phyloP scores from a whole-genome alignment of 192 early-diverging fungal genomes.

The Coemansia sp. region DNA sequence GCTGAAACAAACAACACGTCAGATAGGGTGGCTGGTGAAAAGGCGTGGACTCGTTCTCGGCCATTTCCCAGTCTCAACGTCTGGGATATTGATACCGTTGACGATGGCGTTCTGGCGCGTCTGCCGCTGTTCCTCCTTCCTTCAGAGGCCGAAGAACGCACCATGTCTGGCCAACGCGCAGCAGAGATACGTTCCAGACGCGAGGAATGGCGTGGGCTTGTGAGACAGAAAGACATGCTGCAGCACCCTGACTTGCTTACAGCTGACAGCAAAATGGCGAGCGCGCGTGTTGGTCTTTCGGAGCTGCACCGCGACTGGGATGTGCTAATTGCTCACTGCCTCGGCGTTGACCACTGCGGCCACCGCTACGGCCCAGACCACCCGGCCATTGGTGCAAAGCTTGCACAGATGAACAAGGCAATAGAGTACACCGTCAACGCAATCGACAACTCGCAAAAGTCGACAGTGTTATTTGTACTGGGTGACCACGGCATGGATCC shows the following conservation, averaged over 20 bases:
- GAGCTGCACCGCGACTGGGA: conserved; percentile 63
- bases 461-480: conserved; percentile 85
- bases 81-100: conserved; percentile 92
- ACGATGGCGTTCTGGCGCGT: conserved; percentile 77
- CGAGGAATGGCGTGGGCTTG: conserved; percentile 31
- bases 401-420: conserved; percentile 82
- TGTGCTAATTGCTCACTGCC: conserved; percentile 85
- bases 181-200: conserved; percentile 15
- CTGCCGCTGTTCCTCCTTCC: conserved; percentile 53
- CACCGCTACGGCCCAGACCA: conserved; percentile 89
- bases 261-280: conserved; percentile 23
- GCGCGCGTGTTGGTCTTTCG: conserved; percentile 18
- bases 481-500: conserved; percentile 98
- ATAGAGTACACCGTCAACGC: conserved; percentile 64
- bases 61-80: conserved; percentile 76
- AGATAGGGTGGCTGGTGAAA: neutral
- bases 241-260: conserved; percentile 25
- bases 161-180: neutral
- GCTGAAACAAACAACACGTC: conserved; percentile 18
- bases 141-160: conserved; percentile 5
- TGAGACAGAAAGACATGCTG: conserved; percentile 38
- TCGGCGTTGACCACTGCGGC: conserved; percentile 97
- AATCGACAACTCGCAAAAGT: conserved; percentile 60
- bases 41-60: conserved; percentile 60
- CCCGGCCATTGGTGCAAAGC: conserved; percentile 81